Evolutionary conservation across 2,329 filamentous ascomycete genomes (phyloP).

Genomic region (Trichoderma sp.): DNA sequence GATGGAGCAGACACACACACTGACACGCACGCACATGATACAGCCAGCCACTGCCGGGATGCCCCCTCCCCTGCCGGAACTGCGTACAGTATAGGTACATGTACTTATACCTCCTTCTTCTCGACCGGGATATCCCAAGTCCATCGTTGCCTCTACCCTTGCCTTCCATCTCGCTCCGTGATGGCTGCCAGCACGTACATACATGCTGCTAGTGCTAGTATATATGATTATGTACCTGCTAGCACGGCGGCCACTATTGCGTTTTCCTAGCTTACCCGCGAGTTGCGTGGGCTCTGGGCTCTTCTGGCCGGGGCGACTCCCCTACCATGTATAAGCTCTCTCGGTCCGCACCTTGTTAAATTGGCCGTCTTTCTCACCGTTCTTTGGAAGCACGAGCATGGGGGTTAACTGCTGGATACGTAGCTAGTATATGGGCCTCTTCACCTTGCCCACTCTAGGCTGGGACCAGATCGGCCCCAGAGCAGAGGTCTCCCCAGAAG

Average conservation of each 20-base stretch:
- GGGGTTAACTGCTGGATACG: background rate
- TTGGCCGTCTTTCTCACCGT: constrained; percentile 18
- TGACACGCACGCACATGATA: background rate
- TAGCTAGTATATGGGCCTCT: background rate
- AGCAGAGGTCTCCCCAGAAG: background rate
- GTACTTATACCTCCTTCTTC: background rate
- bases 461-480: constrained; percentile 4
- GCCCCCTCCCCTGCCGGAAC: background rate
- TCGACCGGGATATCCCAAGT: background rate
- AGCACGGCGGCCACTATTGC: background rate
- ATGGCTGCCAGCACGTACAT: background rate
- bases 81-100: background rate
- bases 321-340: background rate
- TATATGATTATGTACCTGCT: background rate
- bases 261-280: background rate
- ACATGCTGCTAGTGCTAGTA: background rate
- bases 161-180: background rate
- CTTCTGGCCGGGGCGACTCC: background rate
- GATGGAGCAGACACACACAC: background rate
- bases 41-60: background rate
- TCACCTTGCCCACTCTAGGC: constrained; percentile 19
- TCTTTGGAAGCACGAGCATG: constrained; percentile 3
- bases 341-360: constrained; percentile 2
- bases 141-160: background rate
- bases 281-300: background rate